A percentile compares a stretch with the other conserved stretches of the same genome.
These are phyloP conservation scores for Fusarium keratoplasticum DNA, from an alignment of 2,329 filamentous ascomycete genomes.

Conservation along the genomic window DNA sequence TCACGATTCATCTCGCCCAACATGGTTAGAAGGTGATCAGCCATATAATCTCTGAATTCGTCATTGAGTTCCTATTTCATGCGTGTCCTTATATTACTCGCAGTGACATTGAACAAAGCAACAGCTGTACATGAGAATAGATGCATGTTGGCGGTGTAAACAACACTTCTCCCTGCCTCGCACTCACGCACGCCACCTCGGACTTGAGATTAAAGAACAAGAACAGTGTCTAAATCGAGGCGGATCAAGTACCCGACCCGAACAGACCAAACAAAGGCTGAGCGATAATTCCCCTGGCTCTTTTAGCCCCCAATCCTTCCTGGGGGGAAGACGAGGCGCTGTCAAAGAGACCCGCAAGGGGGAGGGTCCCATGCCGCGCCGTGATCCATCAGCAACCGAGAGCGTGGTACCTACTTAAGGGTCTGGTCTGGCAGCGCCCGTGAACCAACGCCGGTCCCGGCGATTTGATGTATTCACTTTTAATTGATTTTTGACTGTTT, in stretches of 20 bases:
- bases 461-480: neutral
- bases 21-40: neutral
- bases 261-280: neutral
- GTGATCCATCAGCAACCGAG: neutral
- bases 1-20: neutral
- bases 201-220: neutral
- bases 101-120: neutral
- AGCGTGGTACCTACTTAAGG: neutral
- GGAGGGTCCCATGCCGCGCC: neutral
- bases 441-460: neutral
- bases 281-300: neutral
- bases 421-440: neutral
- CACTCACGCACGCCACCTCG: neutral
- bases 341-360: neutral
- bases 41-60: neutral
- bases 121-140: neutral
- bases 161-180: neutral
- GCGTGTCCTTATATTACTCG: neutral
- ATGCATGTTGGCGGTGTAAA: neutral
- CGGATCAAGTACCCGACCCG: neutral
- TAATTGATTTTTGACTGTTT: neutral
- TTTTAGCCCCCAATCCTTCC: neutral
- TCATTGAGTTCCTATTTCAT: neutral
- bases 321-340: neutral
- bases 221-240: neutral